A percentile compares a stretch with the other conserved stretches of the same genome.
Evolutionary conservation across 495 filamentous ascomycete species (phyloP).

Genomic region (Rostrohypoxylon terebratum): DNA sequence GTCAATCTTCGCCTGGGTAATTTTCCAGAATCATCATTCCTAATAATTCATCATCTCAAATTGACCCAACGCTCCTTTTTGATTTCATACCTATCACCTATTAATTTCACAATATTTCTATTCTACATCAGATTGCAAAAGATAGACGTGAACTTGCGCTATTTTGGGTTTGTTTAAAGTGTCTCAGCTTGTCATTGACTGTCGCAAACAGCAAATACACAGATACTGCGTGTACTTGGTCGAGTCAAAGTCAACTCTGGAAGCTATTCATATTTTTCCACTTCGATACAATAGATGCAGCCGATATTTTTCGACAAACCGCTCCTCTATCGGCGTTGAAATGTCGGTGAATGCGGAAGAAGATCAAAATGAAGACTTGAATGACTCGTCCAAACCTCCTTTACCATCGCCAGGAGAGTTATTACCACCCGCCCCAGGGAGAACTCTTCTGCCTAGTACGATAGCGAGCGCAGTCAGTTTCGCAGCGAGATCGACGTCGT

Average conservation of each 20-base stretch:
- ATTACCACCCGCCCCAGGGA: constrained; percentile 52
- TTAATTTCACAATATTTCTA: constrained; percentile 6
- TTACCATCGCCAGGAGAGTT: constrained; percentile 14
- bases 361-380: constrained; percentile 27
- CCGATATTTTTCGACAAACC: neutral
- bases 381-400: neutral
- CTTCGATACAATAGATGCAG: constrained; percentile 17
- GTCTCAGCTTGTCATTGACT: neutral
- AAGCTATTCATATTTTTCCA: neutral
- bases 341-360: constrained; percentile 15
- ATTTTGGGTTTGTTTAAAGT: neutral
- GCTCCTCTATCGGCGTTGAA: neutral
- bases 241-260: neutral
- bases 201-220: neutral
- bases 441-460: constrained; percentile 73
- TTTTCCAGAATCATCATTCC: constrained; percentile 4
- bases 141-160: constrained; percentile 13
- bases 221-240: neutral
- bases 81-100: neutral
- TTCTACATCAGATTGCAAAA: neutral
- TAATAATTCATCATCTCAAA: neutral
- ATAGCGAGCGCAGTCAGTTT: constrained; percentile 77
- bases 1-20: constrained; percentile 10
- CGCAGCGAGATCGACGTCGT: constrained; percentile 73
- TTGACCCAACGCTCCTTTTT: neutral